Percentiles rank a stretch among this genome's conserved stretches.
phyloP scores from a whole-genome alignment of 805 yeast species.

The Pichia gijzeniarum region DNA sequence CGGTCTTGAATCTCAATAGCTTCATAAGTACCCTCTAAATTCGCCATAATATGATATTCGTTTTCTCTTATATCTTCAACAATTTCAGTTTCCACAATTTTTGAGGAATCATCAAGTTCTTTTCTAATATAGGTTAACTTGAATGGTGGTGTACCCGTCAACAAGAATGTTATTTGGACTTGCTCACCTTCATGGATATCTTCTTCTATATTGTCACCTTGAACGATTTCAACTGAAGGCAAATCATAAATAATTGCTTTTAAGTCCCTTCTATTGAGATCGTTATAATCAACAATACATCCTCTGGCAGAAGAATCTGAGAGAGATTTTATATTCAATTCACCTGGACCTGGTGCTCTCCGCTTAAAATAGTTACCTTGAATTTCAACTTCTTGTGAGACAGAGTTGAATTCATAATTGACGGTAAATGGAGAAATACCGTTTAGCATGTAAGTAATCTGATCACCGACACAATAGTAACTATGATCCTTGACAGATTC shows the following conservation, averaged over 20 bases:
- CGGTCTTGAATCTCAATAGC: constrained; percentile 87
- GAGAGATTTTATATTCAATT: constrained; percentile 55
- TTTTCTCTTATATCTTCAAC: constrained; percentile 64
- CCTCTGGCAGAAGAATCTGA: constrained; percentile 67
- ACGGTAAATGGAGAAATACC: constrained; percentile 81
- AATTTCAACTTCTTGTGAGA: constrained; percentile 43
- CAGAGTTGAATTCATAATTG: constrained; percentile 65
- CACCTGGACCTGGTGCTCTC: constrained; percentile 80
- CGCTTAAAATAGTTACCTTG: constrained; percentile 42
- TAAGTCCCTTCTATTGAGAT: constrained; percentile 23
- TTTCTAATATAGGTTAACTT: constrained; percentile 77
- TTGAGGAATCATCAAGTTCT: constrained; percentile 28
- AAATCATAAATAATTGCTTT: constrained; percentile 37
- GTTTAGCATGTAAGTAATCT: constrained; percentile 63
- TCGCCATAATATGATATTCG: constrained; percentile 67
- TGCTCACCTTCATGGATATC: constrained; percentile 94
- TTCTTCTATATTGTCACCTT: constrained; percentile 68
- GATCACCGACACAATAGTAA: constrained; percentile 90
- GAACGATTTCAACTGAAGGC: constrained; percentile 75
- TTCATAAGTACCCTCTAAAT: constrained; percentile 89
- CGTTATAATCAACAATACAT: constrained; percentile 59
- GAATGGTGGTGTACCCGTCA: constrained; percentile 90
- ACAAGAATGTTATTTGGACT: constrained; percentile 76
- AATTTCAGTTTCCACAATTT: constrained; percentile 45
- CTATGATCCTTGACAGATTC: constrained; percentile 7